These are phyloP conservation scores for Areca catechu DNA, from an alignment of 176 grass and related monocot genomes.

Conservation along the genomic window DNA sequence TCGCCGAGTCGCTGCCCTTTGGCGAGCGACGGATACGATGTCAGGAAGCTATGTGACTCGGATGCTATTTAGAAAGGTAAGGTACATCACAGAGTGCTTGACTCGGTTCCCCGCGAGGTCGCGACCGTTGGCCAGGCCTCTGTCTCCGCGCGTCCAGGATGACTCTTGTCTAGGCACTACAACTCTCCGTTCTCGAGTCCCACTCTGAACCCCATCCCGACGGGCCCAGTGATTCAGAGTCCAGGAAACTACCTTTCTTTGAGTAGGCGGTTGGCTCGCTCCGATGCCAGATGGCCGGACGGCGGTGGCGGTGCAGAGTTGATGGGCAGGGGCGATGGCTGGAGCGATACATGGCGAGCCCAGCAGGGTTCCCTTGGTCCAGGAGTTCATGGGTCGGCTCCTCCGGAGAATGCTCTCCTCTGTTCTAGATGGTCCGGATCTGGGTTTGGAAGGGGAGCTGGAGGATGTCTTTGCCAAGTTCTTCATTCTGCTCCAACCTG, in stretches of 20 bases:
- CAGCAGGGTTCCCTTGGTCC: conserved; percentile 78
- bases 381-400: conserved; percentile 81
- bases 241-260: conserved; percentile 92
- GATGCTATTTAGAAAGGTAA: conserved; percentile 78
- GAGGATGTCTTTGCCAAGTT: conserved; percentile 85
- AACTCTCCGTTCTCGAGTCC: conserved; percentile 65
- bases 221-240: conserved; percentile 57
- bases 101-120: conserved; percentile 43
- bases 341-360: conserved; percentile 62
- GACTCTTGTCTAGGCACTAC: conserved; percentile 85
- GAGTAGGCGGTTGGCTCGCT: conserved; percentile 68
- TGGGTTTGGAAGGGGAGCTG: conserved; percentile 89
- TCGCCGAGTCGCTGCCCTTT: conserved; percentile 64
- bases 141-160: conserved; percentile 70
- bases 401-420: conserved; percentile 69
- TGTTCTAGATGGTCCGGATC: conserved; percentile 88
- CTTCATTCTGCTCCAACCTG: conserved; percentile 69
- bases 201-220: conserved; percentile 58
- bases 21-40: conserved; percentile 68
- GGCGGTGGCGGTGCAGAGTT: conserved; percentile 56
- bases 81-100: conserved; percentile 52
- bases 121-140: conserved; percentile 77
- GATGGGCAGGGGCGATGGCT: conserved; percentile 72
- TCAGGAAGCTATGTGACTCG: conserved; percentile 80
- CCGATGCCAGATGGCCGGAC: conserved; percentile 68